phyloP scores from a whole-genome alignment of 2,329 filamentous ascomycete species.

The Aureobasidium sp. region DNA sequence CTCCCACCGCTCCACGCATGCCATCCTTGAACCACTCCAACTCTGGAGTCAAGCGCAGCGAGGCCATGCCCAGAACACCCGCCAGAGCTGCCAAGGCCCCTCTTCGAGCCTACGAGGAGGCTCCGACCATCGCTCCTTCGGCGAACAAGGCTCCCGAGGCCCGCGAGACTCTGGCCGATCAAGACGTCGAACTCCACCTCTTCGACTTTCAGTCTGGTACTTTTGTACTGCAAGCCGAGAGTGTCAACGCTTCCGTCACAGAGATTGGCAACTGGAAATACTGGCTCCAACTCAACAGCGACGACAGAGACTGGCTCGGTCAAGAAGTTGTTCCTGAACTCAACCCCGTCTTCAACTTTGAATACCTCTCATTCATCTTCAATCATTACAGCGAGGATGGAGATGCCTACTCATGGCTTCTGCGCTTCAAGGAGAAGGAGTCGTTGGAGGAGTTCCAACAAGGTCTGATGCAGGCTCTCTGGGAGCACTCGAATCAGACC shows the following conservation, averaged over 20 bases:
- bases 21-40: constrained; percentile 4
- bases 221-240: constrained; percentile 70
- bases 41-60: constrained; percentile 16
- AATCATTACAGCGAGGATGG: constrained; percentile 89
- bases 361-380: constrained; percentile 98
- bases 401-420: constrained; percentile 87
- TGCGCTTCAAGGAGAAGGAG: constrained; percentile 79
- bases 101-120: constrained; percentile 29
- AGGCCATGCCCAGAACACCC: constrained; percentile 24
- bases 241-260: constrained; percentile 68
- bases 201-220: constrained; percentile 84
- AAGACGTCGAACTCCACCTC: constrained; percentile 78
- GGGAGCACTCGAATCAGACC: constrained; percentile 89
- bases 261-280: constrained; percentile 91
- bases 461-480: constrained; percentile 87
- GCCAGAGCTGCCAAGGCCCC: constrained; percentile 20
- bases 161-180: constrained; percentile 63
- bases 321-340: constrained; percentile 81
- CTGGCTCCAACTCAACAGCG: constrained; percentile 77
- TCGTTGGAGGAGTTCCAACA: constrained; percentile 83
- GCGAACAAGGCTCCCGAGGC: constrained; percentile 55
- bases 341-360: constrained; percentile 98
- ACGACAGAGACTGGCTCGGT: constrained; percentile 74
- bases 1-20: constrained; percentile 15
- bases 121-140: constrained; percentile 51